Base-by-base conservation (phyloP, 2,329 filamentous ascomycete species). In the Thyridium curvatum region DNA sequence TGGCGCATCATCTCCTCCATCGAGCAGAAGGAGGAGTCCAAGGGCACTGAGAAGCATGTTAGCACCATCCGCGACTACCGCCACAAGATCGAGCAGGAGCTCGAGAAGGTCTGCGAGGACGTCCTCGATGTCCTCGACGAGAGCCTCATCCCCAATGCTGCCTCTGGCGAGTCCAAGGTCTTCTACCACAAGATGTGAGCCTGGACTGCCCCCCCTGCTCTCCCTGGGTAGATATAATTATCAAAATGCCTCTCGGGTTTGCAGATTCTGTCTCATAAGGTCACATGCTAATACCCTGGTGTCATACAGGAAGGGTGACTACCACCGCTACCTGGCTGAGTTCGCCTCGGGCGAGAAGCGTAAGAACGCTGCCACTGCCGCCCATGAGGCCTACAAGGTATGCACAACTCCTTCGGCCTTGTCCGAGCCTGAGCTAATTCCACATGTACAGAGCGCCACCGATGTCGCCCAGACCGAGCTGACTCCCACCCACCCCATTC, bases 151-250 rank as follows among this genome's bases (percentile, higher is more conserved):
- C 90, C 90, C 68, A 91, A 93, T 71, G 91, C 91, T 62, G 85
- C 93, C 71, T 85, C 87, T 52, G 91, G 91, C 73, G 91, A 97
- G 79, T 95, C 89, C 67, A 97, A 96, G 83, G 91, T 97, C 65
- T 97, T 97, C 72, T 97, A 97, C 77, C 90, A 96, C 84, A 97
- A 97, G 83, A 97, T 97, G 91, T 96, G 74, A 56, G 86, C n/a
- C n/a, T 77, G 43, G 50, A 44, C 41, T 39, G 18, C 16, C 34
- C 32, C 34, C 15, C 37, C 30, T 44, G 6, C 21, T 26, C 33
- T 26, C 26, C 18, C 32, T 34, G 9, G 12, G 35, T 8, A 12
- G 28, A 34, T 21, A 12, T 32, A 40, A 46, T 42, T 30, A 32
- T 16, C 12, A 39, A 37, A 36, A 33, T 41, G 35, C 29, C 18